Evolutionary conservation across 768 basidiomycete species (phyloP).

Genomic region (Leccinum boreale): DNA sequence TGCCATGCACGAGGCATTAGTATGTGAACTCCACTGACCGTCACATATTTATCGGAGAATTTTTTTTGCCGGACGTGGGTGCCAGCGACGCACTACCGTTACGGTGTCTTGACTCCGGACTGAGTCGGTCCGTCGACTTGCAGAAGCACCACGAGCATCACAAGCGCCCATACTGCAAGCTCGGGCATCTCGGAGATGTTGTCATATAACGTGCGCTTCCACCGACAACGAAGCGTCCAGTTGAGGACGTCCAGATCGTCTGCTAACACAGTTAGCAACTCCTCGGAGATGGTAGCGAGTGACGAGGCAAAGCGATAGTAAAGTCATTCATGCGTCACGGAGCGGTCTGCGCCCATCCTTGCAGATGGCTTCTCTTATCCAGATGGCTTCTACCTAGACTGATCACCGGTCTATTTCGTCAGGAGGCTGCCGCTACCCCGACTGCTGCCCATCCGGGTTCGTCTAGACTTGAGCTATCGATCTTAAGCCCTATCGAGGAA

Average conservation of each 20-base stretch:
- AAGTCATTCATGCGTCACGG: background rate
- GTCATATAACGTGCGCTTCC: background rate
- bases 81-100: background rate
- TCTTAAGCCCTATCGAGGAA: no score
- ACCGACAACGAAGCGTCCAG: background rate
- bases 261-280: background rate
- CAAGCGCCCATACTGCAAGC: background rate
- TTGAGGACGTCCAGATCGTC: background rate
- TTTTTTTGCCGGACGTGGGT: background rate
- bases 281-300: background rate
- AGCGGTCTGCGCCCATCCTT: background rate
- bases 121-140: background rate
- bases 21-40: background rate
- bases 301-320: background rate
- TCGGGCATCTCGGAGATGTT: background rate
- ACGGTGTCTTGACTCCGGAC: background rate
- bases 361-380: no score
- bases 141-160: background rate
- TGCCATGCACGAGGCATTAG: background rate
- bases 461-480: no score
- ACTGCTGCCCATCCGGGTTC: no score
- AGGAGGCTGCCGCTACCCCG: no score
- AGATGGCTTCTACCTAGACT: no score
- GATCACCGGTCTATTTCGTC: no score
- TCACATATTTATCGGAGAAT: background rate